Evolutionary conservation across 768 basidiomycete species (phyloP).

Genomic region (Wakefieldia striispora): DNA sequence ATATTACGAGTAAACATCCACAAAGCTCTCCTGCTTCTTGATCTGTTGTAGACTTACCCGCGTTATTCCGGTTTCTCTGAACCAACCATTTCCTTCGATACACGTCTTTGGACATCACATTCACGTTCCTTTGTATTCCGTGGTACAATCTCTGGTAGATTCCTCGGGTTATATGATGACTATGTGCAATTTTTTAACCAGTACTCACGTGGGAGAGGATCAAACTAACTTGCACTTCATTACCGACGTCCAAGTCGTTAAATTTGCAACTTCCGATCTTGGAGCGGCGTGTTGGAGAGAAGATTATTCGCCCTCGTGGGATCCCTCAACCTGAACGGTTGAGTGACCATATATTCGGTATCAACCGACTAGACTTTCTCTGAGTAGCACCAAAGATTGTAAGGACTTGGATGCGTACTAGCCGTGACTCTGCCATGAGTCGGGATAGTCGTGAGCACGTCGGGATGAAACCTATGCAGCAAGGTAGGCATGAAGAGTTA

Average conservation of each 20-base stretch:
- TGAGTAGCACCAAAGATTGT: background rate
- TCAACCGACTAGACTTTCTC: background rate
- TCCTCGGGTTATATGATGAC: background rate
- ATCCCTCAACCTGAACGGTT: background rate
- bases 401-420: background rate
- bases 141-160: background rate
- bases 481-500: no score
- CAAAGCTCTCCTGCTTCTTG: background rate
- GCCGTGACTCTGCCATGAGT: background rate
- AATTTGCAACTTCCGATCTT: no score
- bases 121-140: background rate
- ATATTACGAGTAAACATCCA: conserved; percentile 12
- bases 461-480: background rate
- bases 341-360: background rate
- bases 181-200: background rate
- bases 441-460: background rate
- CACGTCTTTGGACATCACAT: no score
- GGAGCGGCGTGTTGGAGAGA: no score
- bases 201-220: no score
- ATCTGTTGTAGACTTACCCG: background rate
- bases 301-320: background rate
- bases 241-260: no score
- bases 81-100: background rate
- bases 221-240: background rate
- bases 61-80: background rate